A percentile compares a stretch with the other conserved stretches of the same genome.
Evolutionary conservation across 2,329 filamentous ascomycete species (phyloP).

Genomic region (Apiospora phragmitis): DNA sequence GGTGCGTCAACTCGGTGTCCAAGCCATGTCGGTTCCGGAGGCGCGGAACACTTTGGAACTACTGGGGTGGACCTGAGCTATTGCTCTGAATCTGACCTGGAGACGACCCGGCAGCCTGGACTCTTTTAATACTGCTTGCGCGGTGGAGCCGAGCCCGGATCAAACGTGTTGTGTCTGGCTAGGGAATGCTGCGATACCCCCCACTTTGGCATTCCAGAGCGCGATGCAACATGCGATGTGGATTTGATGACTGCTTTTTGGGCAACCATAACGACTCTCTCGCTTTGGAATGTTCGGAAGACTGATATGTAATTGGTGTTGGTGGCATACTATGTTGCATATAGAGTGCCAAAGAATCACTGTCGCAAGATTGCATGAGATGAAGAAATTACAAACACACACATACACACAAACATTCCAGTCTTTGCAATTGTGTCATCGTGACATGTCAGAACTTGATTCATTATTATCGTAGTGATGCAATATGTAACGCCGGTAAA

Average conservation of each 20-base stretch:
- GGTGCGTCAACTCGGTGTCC: constrained; percentile 59
- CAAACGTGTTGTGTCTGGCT: neutral
- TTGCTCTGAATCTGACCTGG: neutral
- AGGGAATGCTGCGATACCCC: constrained; percentile 5
- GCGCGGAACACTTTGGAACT: constrained; percentile 57
- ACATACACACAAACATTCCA: neutral
- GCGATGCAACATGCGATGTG: neutral
- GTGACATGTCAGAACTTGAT: neutral
- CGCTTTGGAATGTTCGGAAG: neutral
- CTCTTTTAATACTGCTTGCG: neutral
- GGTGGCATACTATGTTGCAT: constrained; percentile 4
- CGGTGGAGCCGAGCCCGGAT: neutral
- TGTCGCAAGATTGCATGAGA: constrained; percentile 6
- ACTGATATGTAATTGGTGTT: neutral
- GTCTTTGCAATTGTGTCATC: neutral
- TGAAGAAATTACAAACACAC: neutral
- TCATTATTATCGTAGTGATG: neutral
- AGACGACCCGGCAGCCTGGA: neutral
- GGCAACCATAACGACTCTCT: neutral
- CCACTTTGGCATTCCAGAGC: constrained; percentile 4
- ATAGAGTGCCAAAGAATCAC: neutral
- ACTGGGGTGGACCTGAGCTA: constrained; percentile 50
- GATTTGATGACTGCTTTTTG: neutral
- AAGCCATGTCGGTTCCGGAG: constrained; percentile 55
- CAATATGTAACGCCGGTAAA: neutral